These are phyloP conservation scores for Penicillium thymicola DNA, from an alignment of 2,329 filamentous ascomycete genomes.

Conservation along the genomic window DNA sequence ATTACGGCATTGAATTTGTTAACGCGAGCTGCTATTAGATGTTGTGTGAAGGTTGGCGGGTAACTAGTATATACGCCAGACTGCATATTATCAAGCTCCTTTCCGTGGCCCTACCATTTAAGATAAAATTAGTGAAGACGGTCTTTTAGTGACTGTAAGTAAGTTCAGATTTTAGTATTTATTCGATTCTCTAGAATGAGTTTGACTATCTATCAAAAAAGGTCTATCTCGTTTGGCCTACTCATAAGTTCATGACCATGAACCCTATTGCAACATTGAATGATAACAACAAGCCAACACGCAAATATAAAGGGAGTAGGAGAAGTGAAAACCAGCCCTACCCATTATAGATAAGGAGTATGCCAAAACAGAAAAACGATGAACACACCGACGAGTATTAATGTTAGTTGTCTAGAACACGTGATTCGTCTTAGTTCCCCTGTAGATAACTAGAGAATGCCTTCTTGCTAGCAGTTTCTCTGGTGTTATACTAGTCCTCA, in stretches of 20 bases:
- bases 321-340: neutral
- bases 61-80: too few relatives aligned
- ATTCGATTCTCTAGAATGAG: neutral
- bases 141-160: neutral
- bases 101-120: neutral
- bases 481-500: neutral
- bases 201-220: too few relatives aligned
- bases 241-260: neutral
- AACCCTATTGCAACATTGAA: neutral
- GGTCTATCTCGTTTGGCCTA: too few relatives aligned
- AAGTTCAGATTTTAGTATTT: neutral
- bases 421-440: neutral
- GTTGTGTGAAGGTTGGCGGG: too few relatives aligned
- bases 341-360: neutral
- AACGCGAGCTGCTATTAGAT: too few relatives aligned
- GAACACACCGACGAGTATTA: too few relatives aligned
- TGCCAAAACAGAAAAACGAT: neutral
- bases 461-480: neutral
- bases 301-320: neutral
- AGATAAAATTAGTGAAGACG: neutral
- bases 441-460: too few relatives aligned
- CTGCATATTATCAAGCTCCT: too few relatives aligned
- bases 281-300: neutral
- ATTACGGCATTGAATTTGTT: too few relatives aligned
- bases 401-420: neutral